These are phyloP conservation scores for Metschnikowia chrysomelidarum DNA, from an alignment of 805 yeast species.

Conservation along the genomic window DNA sequence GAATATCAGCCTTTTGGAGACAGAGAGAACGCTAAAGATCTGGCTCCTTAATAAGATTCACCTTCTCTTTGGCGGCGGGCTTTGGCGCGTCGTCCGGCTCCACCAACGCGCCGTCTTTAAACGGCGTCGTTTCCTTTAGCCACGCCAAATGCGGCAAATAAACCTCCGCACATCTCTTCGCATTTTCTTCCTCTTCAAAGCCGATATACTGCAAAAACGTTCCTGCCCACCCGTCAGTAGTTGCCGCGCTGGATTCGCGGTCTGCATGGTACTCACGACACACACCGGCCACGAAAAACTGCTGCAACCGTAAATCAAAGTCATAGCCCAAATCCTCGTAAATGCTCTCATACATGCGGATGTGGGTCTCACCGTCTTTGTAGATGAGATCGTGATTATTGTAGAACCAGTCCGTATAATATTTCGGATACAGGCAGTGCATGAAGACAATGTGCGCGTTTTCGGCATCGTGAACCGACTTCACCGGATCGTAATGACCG, in stretches of 20 bases:
- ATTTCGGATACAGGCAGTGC: slow-evolving; percentile 62
- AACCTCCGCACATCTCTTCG: slow-evolving; percentile 31
- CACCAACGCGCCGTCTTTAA: slow-evolving; percentile 3
- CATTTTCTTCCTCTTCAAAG: slow-evolving; percentile 23
- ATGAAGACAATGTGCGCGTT: slow-evolving; percentile 39
- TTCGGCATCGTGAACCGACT: slow-evolving; percentile 15
- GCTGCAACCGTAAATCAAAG: slow-evolving; percentile 40
- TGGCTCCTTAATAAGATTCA: too few relatives aligned
- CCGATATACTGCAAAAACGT: slow-evolving; percentile 28
- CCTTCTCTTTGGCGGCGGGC: too few relatives aligned
- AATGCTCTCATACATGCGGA: slow-evolving; percentile 38
- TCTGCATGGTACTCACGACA: slow-evolving; percentile 35
- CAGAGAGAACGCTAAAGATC: too few relatives aligned
- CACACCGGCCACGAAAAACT: slow-evolving; percentile 37
- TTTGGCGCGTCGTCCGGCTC: too few relatives aligned
- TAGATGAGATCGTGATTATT: slow-evolving; percentile 32
- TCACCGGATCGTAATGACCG: slow-evolving; percentile 41
- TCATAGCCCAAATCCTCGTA: slow-evolving; percentile 41
- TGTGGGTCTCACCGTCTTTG: slow-evolving; percentile 30
- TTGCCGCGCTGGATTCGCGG: slow-evolving; percentile 23
- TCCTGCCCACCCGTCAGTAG: slow-evolving; percentile 33
- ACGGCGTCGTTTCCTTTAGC: slow-evolving; percentile 35
- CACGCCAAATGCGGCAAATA: slow-evolving; percentile 43
- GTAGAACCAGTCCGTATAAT: slow-evolving; percentile 26
- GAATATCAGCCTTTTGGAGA: too few relatives aligned